These are phyloP conservation scores for Cucurbita pepo DNA, from an alignment of 306 rosid species.

Conservation along the genomic window DNA sequence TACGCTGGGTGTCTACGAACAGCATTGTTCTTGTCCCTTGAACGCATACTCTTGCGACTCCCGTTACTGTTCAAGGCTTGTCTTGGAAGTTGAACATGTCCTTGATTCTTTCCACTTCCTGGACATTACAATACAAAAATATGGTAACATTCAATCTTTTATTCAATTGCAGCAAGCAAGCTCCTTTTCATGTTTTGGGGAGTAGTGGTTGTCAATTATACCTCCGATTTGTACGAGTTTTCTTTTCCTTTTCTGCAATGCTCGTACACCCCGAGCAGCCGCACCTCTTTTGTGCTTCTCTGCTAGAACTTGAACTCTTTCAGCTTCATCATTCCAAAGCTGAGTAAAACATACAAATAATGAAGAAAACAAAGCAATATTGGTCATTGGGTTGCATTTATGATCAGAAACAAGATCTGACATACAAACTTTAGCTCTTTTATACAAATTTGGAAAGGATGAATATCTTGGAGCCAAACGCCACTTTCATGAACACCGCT, in stretches of 20 bases:
- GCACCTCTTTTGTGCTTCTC: constrained; percentile 71
- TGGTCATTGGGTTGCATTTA: not conserved
- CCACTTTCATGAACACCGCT: no score
- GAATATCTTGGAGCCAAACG: not conserved
- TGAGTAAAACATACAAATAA: constrained; percentile 11
- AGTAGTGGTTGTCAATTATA: not conserved
- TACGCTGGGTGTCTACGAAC: not conserved
- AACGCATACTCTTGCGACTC: not conserved
- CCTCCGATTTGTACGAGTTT: constrained; percentile 18
- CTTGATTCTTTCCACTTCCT: not conserved
- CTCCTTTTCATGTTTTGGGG: not conserved
- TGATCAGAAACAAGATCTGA: not conserved
- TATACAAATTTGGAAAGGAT: not conserved
- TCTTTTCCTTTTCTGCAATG: constrained; percentile 18
- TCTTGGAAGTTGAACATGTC: not conserved
- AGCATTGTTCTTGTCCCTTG: not conserved
- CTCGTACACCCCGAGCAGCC: constrained; percentile 48
- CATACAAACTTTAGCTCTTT: not conserved
- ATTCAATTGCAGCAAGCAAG: not conserved
- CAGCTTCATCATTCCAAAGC: constrained; percentile 65
- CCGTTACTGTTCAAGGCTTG: not conserved
- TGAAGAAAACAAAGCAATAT: not conserved
- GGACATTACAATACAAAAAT: not conserved
- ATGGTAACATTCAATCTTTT: not conserved
- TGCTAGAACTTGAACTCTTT: constrained; percentile 43